Percentiles rank a stretch among this genome's conserved stretches.
phyloP scores from a whole-genome alignment of 257 asterid species.

The Echites panduratus region DNA sequence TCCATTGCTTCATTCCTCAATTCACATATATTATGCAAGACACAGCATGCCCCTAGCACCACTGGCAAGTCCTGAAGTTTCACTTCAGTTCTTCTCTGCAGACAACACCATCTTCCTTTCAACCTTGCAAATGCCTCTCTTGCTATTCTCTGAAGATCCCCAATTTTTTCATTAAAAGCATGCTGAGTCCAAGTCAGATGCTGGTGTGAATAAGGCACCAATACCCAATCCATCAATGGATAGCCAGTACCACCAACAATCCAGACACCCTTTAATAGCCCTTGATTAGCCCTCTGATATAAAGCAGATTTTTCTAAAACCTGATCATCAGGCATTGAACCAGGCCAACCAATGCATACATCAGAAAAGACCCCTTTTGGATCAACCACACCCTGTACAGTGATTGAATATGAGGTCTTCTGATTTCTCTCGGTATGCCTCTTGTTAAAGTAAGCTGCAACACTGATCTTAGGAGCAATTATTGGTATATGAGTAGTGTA shows the following conservation, averaged over 20 bases:
- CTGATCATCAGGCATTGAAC: conserved; percentile 92
- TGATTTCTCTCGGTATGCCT: conserved; percentile 88
- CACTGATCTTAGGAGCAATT: conserved; percentile 85
- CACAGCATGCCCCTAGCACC: conserved; percentile 92
- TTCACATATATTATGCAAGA: conserved; percentile 85
- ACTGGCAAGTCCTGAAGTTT: conserved; percentile 87
- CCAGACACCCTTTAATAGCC: conserved; percentile 64
- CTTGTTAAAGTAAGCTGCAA: conserved; percentile 71
- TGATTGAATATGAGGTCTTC: conserved; percentile 81
- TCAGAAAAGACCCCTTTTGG: conserved; percentile 69
- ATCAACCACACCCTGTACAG: conserved; percentile 88
- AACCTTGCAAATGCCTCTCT: conserved; percentile 58
- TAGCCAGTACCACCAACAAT: conserved; percentile 70
- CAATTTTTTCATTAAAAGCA: conserved; percentile 78
- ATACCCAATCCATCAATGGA: conserved; percentile 82
- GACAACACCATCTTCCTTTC: conserved; percentile 86
- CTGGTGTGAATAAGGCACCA: conserved; percentile 82
- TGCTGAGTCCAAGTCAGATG: conserved; percentile 88
- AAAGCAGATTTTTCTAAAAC: conserved; percentile 83
- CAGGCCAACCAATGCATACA: conserved; percentile 90
- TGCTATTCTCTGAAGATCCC: conserved; percentile 46
- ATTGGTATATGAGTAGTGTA: conserved; percentile 88
- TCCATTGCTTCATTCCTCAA: conserved; percentile 61
- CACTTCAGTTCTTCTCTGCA: conserved; percentile 84
- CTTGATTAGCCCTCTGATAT: conserved; percentile 62